A percentile compares a stretch with the other conserved stretches of the same genome.
Evolutionary conservation across 352 stramenopile species (phyloP).

Genomic region (Phytopythium delawarense): DNA sequence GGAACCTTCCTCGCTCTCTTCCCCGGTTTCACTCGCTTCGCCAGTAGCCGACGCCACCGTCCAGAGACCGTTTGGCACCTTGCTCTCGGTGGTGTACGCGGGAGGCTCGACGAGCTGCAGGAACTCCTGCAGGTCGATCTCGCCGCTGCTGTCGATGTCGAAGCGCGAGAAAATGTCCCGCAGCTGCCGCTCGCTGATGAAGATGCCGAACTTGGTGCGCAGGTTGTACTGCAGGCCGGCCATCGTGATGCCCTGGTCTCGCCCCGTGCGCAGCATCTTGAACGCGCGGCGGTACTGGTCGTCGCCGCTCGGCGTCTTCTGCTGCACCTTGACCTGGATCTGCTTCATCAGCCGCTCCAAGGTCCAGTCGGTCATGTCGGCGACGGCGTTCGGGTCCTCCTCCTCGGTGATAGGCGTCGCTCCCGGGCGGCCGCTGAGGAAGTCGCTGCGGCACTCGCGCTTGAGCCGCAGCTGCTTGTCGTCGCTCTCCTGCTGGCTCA

Average conservation of each 20-base stretch:
- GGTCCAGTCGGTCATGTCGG: slow-evolving; percentile 55
- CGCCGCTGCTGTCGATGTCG: slow-evolving; percentile 54
- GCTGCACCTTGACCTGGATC: slow-evolving; percentile 75
- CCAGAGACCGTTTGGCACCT: slow-evolving; percentile 57
- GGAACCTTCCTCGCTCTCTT: slow-evolving; percentile 12
- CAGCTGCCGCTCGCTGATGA: slow-evolving; percentile 73
- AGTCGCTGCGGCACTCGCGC: slow-evolving; percentile 60
- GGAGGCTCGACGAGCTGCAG: slow-evolving; percentile 64
- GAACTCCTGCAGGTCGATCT: slow-evolving; percentile 77
- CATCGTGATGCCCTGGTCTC: slow-evolving; percentile 63
- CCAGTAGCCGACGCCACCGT: slow-evolving; percentile 21
- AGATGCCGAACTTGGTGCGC: slow-evolving; percentile 76
- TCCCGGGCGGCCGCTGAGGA: slow-evolving; percentile 30
- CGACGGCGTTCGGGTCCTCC: slow-evolving; percentile 36
- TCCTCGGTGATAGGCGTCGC: slow-evolving; percentile 8
- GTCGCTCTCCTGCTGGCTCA: slow-evolving; percentile 67
- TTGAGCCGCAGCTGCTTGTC: slow-evolving; percentile 48
- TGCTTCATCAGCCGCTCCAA: slow-evolving; percentile 60
- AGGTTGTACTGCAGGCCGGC: slow-evolving; percentile 73
- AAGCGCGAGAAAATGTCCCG: slow-evolving; percentile 57
- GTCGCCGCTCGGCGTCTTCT: slow-evolving; percentile 71
- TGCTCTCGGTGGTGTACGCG: slow-evolving; percentile 52
- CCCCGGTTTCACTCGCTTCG: slow-evolving; percentile 4
- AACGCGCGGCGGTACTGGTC: slow-evolving; percentile 78
- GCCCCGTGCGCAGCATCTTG: slow-evolving; percentile 70